These are phyloP conservation scores for Flueggea neowawraea DNA, from an alignment of 441 rosid genomes.

Conservation along the genomic window DNA sequence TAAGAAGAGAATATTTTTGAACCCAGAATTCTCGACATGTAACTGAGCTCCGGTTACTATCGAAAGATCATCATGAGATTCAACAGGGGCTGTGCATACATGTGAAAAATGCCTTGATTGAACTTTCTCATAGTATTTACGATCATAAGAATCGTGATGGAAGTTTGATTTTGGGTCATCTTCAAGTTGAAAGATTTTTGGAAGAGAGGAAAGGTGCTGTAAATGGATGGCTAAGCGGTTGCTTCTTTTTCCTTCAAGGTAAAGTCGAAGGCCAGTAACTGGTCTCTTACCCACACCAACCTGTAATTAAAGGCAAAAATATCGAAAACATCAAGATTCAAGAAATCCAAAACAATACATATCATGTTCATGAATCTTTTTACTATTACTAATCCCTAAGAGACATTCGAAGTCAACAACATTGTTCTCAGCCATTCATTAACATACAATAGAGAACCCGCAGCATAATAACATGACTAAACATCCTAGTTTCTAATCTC, in stretches of 20 bases:
- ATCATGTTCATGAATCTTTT: no score
- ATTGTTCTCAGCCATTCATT: no score
- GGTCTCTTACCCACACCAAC: conserved; percentile 99
- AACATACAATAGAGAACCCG: no score
- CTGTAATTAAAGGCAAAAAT: conserved; percentile 23
- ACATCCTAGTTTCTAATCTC: no score
- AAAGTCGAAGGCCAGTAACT: conserved; percentile 91
- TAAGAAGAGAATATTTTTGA: conserved; percentile 78
- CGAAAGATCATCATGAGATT: conserved; percentile 70
- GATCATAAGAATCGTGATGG: conserved; percentile 50
- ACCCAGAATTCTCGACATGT: conserved; percentile 78
- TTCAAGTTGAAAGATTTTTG: conserved; percentile 72
- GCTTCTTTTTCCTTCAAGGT: conserved; percentile 88
- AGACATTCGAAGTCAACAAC: no score
- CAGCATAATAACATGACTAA: no score
- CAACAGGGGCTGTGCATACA: conserved; percentile 88
- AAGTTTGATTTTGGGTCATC: conserved; percentile 62
- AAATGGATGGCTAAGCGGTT: conserved; percentile 80
- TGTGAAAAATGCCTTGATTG: conserved; percentile 95
- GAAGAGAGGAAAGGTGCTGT: conserved; percentile 97
- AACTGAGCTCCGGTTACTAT: conserved; percentile 92
- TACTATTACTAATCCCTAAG: no score
- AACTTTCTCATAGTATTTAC: conserved; percentile 82
- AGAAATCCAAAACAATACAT: no score
- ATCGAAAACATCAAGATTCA: no score